A percentile compares a stretch with the other conserved stretches of the same genome.
Conservation (phyloP, 179 eudicot species). For the Corrigiola litoralis region DNA sequence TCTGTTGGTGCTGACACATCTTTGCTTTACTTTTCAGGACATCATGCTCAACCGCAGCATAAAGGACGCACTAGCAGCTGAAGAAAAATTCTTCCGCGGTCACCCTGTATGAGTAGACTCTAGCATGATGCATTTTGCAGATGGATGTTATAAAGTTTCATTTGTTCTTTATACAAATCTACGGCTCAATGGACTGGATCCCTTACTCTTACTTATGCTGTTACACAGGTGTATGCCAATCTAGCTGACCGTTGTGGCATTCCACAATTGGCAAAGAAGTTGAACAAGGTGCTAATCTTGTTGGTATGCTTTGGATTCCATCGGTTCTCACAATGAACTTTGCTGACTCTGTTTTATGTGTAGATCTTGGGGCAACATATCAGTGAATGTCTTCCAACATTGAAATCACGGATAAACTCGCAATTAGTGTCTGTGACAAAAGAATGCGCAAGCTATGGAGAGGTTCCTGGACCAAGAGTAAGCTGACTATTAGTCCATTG, state of each 20-base stretch:
- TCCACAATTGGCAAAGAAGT: conserved; percentile 80
- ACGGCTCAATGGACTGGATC: neutral
- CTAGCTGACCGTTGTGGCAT: conserved; percentile 85
- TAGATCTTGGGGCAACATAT: conserved; percentile 94
- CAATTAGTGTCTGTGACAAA: conserved; percentile 74
- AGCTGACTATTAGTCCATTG: conserved; percentile 8
- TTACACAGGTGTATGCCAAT: conserved; percentile 59
- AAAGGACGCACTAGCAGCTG: conserved; percentile 82
- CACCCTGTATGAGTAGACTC: conserved; percentile 58
- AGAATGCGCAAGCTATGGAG: conserved; percentile 96
- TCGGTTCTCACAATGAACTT: conserved; percentile 1
- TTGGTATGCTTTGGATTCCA: conserved; percentile 1
- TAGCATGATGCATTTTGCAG: neutral
- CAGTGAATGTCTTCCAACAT: conserved; percentile 72
- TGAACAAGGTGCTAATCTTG: conserved; percentile 65
- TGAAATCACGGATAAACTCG: conserved; percentile 80
- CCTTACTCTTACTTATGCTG: conserved; percentile 11
- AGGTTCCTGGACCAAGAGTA: conserved; percentile 80
- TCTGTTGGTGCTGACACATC: conserved; percentile 7
- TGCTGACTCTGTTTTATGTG: conserved; percentile 17
- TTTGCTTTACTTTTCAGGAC: conserved; percentile 47
- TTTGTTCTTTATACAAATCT: neutral
- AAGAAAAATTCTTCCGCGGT: conserved; percentile 81
- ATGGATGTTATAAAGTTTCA: conserved; percentile 2
- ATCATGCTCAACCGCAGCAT: conserved; percentile 65